Base-by-base conservation (phyloP, 768 basidiomycete genomes). In the Suillus occidentalis region DNA sequence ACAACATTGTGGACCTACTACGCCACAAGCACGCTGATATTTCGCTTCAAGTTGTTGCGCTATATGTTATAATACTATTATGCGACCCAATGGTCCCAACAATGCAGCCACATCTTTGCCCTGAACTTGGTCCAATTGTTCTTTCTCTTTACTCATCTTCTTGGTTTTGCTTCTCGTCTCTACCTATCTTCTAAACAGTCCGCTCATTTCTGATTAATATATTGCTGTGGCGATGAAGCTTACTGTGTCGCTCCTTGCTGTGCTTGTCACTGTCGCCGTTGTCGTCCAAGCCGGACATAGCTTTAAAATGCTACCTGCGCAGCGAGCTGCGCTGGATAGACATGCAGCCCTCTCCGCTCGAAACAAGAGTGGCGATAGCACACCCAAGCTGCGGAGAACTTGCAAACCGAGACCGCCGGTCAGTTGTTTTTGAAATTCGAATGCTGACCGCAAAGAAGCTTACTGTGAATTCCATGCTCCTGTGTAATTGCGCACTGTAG, bases 161-260 rank as follows among this genome's bases (percentile, higher is more conserved):
- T 36, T 18, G 36, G 42, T 22, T 22, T 16, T 34, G 18, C 52
- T 28, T 1, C 36, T 34, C 20, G 20, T 43, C 56, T 49, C 37
- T 49, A 42, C 69, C 64, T 45, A 68, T 73, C 62, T 34, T 67
- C 61, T 65, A 62, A 36, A n/a, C 39, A 31, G 2, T 22, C 59
- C 56, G 14, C 58, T 61, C 61, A 47, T 57, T 65, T 67, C 68
- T 63, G 64, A 68, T 60, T 37, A 71, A 72, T 62, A 55, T 55
- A 53, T 63, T 58, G 61, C 22, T 45, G 61, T 36, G 34, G 34
- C 66, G 65, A 85, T 86, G 85, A 84, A 80, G 78, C 64, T 82
- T 66, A 69, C 77, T 61, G 71, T 79, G 67, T 72, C 82, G 43
- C 65, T 81, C 69, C 71, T 86, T 60, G 72, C 81, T 65, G 71